A percentile compares a stretch with the other conserved stretches of the same genome.
phyloP scores from a whole-genome alignment of 2,329 filamentous ascomycete genomes.

The Trichoderma endophyticum region DNA sequence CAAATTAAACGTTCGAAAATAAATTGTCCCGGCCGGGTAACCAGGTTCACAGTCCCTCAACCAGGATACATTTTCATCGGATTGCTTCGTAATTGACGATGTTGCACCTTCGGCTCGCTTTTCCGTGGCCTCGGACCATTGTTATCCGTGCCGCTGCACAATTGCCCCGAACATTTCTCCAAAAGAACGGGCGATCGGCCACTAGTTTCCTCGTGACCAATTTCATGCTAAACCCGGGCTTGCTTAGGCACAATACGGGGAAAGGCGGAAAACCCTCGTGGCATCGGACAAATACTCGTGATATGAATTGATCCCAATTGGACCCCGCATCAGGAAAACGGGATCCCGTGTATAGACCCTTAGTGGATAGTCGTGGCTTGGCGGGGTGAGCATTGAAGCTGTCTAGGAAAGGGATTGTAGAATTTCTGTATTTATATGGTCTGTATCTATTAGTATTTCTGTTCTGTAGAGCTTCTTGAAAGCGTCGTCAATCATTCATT shows the following conservation, averaged over 20 bases:
- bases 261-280: not conserved
- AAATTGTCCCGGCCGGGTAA: not conserved
- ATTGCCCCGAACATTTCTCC: conserved; percentile 13
- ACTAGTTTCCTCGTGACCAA: not conserved
- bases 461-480: not conserved
- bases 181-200: not conserved
- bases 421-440: conserved; percentile 9
- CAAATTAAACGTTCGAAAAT: not conserved
- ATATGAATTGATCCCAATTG: not conserved
- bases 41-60: not conserved
- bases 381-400: not conserved
- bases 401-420: not conserved
- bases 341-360: not conserved
- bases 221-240: not conserved
- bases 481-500: not conserved
- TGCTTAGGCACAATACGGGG: not conserved
- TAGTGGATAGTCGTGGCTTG: not conserved
- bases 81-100: not conserved
- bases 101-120: not conserved
- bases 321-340: conserved; percentile 6
- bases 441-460: not conserved
- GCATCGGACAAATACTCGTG: not conserved
- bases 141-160: conserved; percentile 2
- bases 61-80: not conserved
- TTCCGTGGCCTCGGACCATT: conserved; percentile 1